Percentiles rank a stretch among this genome's conserved stretches.
These are phyloP conservation scores for Cicer yamashitae DNA, from an alignment of 306 rosid genomes.

Conservation along the genomic window DNA sequence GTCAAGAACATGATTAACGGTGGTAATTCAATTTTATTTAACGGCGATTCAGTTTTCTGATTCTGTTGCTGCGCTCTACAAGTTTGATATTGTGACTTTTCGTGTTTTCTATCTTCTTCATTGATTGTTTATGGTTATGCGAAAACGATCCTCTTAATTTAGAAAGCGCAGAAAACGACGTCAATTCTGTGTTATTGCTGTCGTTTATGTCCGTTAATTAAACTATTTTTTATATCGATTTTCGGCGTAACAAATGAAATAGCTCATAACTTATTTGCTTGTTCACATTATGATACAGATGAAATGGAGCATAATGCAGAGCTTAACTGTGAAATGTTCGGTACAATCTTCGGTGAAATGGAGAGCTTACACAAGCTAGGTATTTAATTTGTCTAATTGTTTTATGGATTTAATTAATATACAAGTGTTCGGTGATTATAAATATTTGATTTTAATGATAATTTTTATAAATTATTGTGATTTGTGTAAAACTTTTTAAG, in stretches of 20 bases:
- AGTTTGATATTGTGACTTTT: neutral
- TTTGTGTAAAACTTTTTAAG: too few relatives aligned
- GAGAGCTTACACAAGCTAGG: conserved; percentile 55
- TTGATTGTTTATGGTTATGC: neutral
- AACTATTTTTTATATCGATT: neutral
- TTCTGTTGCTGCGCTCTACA: neutral
- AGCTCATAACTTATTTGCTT: neutral
- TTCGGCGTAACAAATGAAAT: neutral
- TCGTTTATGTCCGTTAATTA: neutral
- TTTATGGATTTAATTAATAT: too few relatives aligned
- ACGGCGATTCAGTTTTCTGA: neutral
- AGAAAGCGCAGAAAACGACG: neutral
- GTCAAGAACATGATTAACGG: conserved; percentile 43
- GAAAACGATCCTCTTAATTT: neutral
- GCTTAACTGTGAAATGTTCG: conserved; percentile 44
- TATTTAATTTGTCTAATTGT: conserved; percentile 21
- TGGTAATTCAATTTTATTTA: neutral
- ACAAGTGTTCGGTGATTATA: too few relatives aligned
- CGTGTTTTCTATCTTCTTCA: neutral
- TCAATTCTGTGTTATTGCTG: neutral
- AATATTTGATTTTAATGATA: too few relatives aligned
- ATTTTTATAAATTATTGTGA: too few relatives aligned
- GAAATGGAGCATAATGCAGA: conserved; percentile 45
- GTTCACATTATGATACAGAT: conserved; percentile 39
- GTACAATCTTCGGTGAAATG: conserved; percentile 44